Conservation (phyloP, 441 rosid species). For the Rhodomyrtus psidioides region DNA sequence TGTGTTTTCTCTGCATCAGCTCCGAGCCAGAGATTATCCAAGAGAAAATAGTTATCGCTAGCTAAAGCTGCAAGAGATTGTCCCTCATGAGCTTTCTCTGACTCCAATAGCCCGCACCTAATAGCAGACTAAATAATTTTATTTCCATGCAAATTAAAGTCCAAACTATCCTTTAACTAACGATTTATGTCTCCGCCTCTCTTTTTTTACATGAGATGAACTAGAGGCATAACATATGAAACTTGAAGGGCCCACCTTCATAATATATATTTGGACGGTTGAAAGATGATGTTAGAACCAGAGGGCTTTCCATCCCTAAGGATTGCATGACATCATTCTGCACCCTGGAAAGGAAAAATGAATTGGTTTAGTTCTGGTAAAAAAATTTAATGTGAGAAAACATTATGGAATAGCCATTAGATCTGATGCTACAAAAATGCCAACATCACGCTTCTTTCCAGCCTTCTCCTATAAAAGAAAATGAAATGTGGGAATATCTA, state of each 20-base stretch:
- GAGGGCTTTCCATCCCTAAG: conserved; percentile 63
- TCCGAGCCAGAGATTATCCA: background rate
- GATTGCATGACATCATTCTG: conserved; percentile 83
- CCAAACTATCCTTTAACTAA: background rate
- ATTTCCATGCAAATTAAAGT: background rate
- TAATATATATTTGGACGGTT: conserved; percentile 90
- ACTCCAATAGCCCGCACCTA: background rate
- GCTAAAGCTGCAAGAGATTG: background rate
- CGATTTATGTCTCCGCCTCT: background rate
- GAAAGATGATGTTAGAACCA: conserved; percentile 84
- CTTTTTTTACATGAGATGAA: background rate
- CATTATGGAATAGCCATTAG: background rate
- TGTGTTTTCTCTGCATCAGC: background rate
- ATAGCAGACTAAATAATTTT: background rate
- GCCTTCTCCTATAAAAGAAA: background rate
- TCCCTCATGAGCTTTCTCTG: background rate
- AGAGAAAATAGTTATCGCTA: background rate
- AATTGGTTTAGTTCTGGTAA: background rate
- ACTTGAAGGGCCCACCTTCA: conserved; percentile 52
- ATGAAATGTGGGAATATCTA: background rate
- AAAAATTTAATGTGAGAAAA: background rate
- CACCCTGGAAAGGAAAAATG: conserved; percentile 44
- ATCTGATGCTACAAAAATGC: background rate
- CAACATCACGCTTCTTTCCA: background rate
- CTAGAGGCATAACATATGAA: background rate